A percentile compares a stretch with the other conserved stretches of the same genome.
phyloP scores from a whole-genome alignment of 306 rosid species.

The Prunus kanzakura region DNA sequence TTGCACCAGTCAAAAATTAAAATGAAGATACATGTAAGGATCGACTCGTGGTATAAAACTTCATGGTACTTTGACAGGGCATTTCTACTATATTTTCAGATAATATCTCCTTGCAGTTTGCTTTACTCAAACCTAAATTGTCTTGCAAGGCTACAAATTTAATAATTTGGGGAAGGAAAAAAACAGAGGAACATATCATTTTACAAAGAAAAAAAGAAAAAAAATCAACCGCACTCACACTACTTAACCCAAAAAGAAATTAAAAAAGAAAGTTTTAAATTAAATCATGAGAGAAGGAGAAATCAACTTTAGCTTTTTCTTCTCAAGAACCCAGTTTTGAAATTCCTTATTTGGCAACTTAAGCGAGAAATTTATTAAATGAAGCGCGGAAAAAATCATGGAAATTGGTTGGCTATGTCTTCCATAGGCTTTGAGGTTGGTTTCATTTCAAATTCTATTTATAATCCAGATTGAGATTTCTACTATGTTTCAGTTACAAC shows the following conservation, averaged over 20 bases:
- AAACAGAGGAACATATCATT: slow-evolving; percentile 4
- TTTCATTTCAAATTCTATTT: no score
- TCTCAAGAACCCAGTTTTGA: slow-evolving; percentile 61
- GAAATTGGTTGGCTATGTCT: no score
- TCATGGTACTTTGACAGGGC: neutral
- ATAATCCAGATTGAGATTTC: no score
- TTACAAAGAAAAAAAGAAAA: neutral
- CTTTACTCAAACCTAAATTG: neutral
- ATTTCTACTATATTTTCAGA: neutral
- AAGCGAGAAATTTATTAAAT: no score
- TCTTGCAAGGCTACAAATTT: neutral
- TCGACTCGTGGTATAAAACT: neutral
- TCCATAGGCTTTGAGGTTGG: no score
- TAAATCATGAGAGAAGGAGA: neutral
- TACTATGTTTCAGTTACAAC: no score
- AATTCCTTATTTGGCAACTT: neutral
- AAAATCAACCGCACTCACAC: slow-evolving; percentile 18
- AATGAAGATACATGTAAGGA: no score
- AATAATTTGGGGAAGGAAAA: neutral
- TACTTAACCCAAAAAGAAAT: slow-evolving; percentile 6
- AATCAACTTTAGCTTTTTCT: slow-evolving; percentile 66
- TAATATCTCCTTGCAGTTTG: neutral
- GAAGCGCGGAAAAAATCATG: no score
- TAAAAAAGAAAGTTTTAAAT: neutral
- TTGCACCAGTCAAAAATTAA: no score